Evolutionary conservation across 306 rosid species (phyloP), one percentile per base, ranked within the genome.

Genomic region (Argentina anserina): DNA sequence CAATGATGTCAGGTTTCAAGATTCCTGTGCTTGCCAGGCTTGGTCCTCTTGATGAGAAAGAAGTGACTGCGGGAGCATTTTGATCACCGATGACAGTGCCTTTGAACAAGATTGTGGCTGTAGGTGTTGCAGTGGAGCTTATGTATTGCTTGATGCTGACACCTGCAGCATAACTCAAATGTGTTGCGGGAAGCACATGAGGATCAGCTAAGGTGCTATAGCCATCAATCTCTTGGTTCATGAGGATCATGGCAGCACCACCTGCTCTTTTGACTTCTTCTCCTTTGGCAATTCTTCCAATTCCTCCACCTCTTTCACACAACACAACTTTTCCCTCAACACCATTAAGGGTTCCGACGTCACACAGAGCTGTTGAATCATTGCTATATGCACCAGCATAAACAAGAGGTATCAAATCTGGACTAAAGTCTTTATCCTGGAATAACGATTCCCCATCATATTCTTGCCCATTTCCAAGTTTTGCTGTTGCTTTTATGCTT

Each of bases 1-100:
- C 91, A 36, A 81, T 56, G 5, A 89, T 87, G 74, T 87, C 87
- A 0, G 91, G 95, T 69, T 89, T 85, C 20, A 89, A 60, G 29
- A 89, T 87, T 10, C 90, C 84, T 0, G 84, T 81, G 58, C 88
- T 83, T 15, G 7, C 77, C 1, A 8, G 29, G 63, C 82, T 86
- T 70, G 94, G 94, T 20, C 94, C 91, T 72, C 86, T 84, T 0
- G 91, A 89, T 50, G 91, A 89, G 46, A 89, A 89, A 3, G 61
- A 71, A 52, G 76, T 75, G 8, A 89, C 83, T 0, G 58, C 0
- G 0, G 86, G 91, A 72, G 91, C 80, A 14, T 47, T 61, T 36
- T 81, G 6, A 17, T 84, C 86, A 0, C 84, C 88, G 21, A 84
- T 83, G 31, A 83, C 29, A 0, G 92, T 88, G 72, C 88, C 88